These are phyloP conservation scores for Agroathelia rolfsii DNA, from an alignment of 1,284 basidiomycete species.

Conservation along the genomic window DNA sequence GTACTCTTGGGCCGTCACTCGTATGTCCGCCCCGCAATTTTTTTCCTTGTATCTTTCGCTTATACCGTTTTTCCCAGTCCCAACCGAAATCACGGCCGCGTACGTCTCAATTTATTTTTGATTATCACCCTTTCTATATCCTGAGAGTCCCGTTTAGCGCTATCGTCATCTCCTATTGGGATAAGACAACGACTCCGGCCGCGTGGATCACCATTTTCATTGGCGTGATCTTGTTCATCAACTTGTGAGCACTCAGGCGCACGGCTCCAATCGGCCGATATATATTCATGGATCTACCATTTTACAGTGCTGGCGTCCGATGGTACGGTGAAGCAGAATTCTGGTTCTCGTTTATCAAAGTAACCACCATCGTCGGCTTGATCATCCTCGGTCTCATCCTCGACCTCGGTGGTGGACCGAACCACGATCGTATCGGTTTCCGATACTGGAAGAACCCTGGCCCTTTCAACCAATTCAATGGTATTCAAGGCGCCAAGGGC, in stretches of 20 bases:
- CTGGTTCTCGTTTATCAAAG: conserved; percentile 29
- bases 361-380: conserved; percentile 24
- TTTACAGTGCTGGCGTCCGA: conserved; percentile 1
- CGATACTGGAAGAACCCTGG: conserved; percentile 68
- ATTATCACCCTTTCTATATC: too few relatives aligned
- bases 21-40: too few relatives aligned
- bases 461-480: conserved; percentile 51
- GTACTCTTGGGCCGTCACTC: conserved; percentile 11
- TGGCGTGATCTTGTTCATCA: conserved; percentile 21
- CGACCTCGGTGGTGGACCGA: conserved; percentile 47
- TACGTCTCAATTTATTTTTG: too few relatives aligned
- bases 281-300: too few relatives aligned
- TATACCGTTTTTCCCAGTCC: conserved; percentile 10
- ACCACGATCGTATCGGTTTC: conserved; percentile 43
- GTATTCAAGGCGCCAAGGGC: conserved; percentile 49
- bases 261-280: too few relatives aligned
- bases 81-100: conserved; percentile 10
- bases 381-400: conserved; percentile 24
- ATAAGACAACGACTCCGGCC: conserved; percentile 16
- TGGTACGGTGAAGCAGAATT: conserved; percentile 27
- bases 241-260: conserved; percentile 15
- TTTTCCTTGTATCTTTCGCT: too few relatives aligned
- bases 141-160: too few relatives aligned
- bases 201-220: conserved; percentile 25
- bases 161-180: conserved; percentile 13